Conservation (phyloP, 2,329 filamentous ascomycete genomes). For the Piedraia hortae region DNA sequence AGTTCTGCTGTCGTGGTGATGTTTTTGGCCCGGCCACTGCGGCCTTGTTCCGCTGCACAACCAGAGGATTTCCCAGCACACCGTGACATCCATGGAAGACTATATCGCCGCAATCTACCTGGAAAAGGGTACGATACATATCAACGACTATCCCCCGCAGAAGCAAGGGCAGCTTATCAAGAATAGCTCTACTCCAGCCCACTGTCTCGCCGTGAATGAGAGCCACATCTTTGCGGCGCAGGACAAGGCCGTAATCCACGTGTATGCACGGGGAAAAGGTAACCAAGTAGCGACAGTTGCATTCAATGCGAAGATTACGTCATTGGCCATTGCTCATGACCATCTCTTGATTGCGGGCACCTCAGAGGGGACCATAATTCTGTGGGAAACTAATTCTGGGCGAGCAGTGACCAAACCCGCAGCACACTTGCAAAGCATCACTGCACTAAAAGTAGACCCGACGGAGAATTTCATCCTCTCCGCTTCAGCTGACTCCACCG, state of each 20-base stretch:
- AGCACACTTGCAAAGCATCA: constrained; percentile 56
- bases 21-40: too few species aligned
- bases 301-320: constrained; percentile 65
- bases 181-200: constrained; percentile 59
- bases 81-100: too few species aligned
- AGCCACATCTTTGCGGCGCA: constrained; percentile 82
- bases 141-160: constrained; percentile 47
- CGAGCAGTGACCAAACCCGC: constrained; percentile 48
- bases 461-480: constrained; percentile 49
- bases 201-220: constrained; percentile 52
- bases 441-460: constrained; percentile 40
- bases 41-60: too few species aligned
- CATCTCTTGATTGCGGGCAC: constrained; percentile 54
- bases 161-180: constrained; percentile 60
- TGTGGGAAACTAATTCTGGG: constrained; percentile 74
- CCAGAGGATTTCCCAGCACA: too few species aligned
- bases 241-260: constrained; percentile 77
- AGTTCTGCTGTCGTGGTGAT: too few species aligned
- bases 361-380: constrained; percentile 54
- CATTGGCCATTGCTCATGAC: constrained; percentile 42
- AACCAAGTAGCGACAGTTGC: constrained; percentile 74
- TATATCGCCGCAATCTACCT: too few species aligned
- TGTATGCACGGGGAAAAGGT: constrained; percentile 60
- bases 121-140: too few species aligned
- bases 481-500: constrained; percentile 61